Conservation (phyloP, 208 protist species). For the Crithidia bombi region DNA sequence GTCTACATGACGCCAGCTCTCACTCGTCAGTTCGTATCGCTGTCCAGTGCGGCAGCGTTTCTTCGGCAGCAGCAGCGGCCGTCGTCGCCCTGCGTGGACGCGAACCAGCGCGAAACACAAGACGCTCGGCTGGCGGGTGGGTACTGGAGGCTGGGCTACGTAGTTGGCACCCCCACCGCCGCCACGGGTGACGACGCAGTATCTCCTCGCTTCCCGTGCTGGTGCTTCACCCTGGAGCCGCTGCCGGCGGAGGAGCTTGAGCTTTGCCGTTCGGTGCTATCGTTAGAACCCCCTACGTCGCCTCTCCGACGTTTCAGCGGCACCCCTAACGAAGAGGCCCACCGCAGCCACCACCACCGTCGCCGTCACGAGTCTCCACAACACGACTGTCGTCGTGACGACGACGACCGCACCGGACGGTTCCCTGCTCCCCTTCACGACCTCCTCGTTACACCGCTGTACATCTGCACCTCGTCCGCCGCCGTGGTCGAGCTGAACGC, state of each 20-base stretch:
- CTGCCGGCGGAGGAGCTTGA: conserved; percentile 25
- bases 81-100: not conserved
- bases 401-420: not conserved
- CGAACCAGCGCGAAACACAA: not conserved
- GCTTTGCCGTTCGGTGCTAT: conserved; percentile 4
- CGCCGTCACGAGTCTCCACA: not conserved
- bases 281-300: too few species aligned
- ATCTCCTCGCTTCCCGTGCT: not conserved
- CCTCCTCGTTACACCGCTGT: conserved; percentile 30
- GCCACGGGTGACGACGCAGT: not conserved
- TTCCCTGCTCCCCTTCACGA: not conserved
- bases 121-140: conserved; percentile 5
- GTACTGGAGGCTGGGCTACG: conserved; percentile 25
- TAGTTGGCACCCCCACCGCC: not conserved
- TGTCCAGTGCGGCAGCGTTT: conserved; percentile 17
- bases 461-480: conserved; percentile 5
- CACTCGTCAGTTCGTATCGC: conserved; percentile 20
- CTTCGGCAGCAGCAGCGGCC: not conserved
- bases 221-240: conserved; percentile 34
- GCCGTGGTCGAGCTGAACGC: conserved; percentile 11
- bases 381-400: not conserved
- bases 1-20: conserved; percentile 24
- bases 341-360: not conserved
- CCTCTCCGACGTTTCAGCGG: too few species aligned
- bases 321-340: not conserved